A percentile compares a stretch with the other conserved stretches of the same genome.
phyloP scores from a whole-genome alignment of 2,329 filamentous ascomycete genomes.

The Aspergillus sp. region DNA sequence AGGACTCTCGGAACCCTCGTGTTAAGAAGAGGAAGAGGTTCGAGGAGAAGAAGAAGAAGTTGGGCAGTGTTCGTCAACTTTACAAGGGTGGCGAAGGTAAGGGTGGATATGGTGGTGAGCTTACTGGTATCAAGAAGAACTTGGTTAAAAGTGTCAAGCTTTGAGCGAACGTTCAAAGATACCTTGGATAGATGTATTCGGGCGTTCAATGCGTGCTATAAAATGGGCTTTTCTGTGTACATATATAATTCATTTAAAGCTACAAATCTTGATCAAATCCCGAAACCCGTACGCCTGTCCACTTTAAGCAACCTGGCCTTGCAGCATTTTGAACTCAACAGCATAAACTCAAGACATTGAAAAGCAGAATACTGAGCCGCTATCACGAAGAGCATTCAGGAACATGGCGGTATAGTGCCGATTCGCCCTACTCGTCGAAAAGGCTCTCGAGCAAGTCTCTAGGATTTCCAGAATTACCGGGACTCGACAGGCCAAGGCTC shows the following conservation, averaged over 20 bases:
- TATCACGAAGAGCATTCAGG: too few relatives aligned
- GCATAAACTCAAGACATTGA: too few relatives aligned
- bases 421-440: neutral
- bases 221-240: slow-evolving; percentile 16
- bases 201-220: slow-evolving; percentile 15
- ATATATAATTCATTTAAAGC: slow-evolving; percentile 18
- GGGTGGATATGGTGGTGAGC: slow-evolving; percentile 84
- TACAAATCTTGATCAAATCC: too few relatives aligned
- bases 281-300: too few relatives aligned
- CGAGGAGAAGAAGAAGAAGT: slow-evolving; percentile 95
- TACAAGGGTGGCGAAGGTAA: slow-evolving; percentile 82
- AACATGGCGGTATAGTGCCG: neutral
- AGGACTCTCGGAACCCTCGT: slow-evolving; percentile 89
- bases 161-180: slow-evolving; percentile 39
- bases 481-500: slow-evolving; percentile 6
- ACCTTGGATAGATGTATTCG: slow-evolving; percentile 9
- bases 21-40: slow-evolving; percentile 98
- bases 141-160: slow-evolving; percentile 92
- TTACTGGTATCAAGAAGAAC: slow-evolving; percentile 91
- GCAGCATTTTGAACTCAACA: too few relatives aligned
- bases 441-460: slow-evolving; percentile 6
- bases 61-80: slow-evolving; percentile 76
- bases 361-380: too few relatives aligned
- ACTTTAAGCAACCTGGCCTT: too few relatives aligned
- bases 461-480: neutral